Evolutionary conservation across 139 green algal species (phyloP).

Genomic region (Helicosporidium sp.): DNA sequence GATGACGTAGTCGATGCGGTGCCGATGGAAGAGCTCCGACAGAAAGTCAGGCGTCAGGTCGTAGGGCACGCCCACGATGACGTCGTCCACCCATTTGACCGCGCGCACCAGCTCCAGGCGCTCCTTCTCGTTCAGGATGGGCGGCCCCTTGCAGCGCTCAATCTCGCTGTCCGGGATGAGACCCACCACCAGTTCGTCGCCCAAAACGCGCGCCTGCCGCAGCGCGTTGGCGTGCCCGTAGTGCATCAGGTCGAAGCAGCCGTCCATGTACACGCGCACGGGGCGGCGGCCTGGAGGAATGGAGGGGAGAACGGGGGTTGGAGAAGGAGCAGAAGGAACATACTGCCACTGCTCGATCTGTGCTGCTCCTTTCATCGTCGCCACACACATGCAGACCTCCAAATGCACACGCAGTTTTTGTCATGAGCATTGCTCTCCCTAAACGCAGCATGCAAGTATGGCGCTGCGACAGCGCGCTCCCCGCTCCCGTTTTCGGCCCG

Average conservation of each 20-base stretch:
- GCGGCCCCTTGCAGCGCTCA: conserved; percentile 66
- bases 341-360: neutral
- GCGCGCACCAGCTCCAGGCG: conserved; percentile 62
- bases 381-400: neutral
- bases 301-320: neutral
- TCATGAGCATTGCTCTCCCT: too few species aligned
- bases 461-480: too few species aligned
- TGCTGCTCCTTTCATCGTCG: neutral
- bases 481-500: too few species aligned
- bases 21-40: conserved; percentile 71
- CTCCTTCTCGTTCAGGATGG: conserved; percentile 79
- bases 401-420: too few species aligned
- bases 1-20: conserved; percentile 94
- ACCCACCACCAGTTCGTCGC: conserved; percentile 87
- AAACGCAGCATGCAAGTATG: too few species aligned
- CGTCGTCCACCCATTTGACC: conserved; percentile 95
- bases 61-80: conserved; percentile 88
- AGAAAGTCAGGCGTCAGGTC: conserved; percentile 84
- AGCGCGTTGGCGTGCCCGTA: conserved; percentile 97
- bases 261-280: conserved; percentile 93
- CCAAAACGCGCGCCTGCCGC: conserved; percentile 52
- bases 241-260: conserved; percentile 99
- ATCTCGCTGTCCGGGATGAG: conserved; percentile 91
- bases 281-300: conserved; percentile 22
- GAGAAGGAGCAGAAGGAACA: conserved; percentile 2